These are phyloP conservation scores for Brettanomyces bruxellensis DNA, from an alignment of 805 yeast genomes.

Conservation along the genomic window DNA sequence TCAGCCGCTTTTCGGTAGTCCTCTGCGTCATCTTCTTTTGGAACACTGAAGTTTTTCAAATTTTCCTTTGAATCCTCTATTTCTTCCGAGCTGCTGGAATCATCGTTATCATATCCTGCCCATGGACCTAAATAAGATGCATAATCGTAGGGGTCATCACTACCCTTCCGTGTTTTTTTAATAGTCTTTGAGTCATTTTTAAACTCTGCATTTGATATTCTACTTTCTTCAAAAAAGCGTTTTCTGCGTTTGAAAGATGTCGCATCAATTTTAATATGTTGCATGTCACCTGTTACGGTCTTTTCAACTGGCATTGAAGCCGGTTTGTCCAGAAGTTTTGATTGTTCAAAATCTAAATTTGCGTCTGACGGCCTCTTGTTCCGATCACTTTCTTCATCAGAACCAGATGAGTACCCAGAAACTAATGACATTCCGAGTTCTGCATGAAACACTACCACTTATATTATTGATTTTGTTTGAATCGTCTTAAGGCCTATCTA, in stretches of 20 bases:
- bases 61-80: not conserved
- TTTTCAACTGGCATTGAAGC: constrained; percentile 1
- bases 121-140: constrained; percentile 50
- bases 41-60: too few species aligned
- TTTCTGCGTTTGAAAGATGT: constrained; percentile 33
- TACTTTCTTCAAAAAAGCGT: constrained; percentile 23
- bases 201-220: constrained; percentile 18
- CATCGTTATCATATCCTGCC: constrained; percentile 38
- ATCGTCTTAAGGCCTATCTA: too few species aligned
- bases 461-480: too few species aligned
- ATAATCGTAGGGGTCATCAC: constrained; percentile 27
- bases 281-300: constrained; percentile 17
- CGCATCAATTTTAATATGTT: constrained; percentile 29
- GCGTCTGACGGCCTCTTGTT: not conserved
- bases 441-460: not conserved
- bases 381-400: not conserved
- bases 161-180: constrained; percentile 28
- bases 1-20: not conserved
- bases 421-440: not conserved
- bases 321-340: not conserved
- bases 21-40: not conserved
- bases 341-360: too few species aligned
- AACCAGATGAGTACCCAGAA: not conserved
- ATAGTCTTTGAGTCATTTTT: constrained; percentile 18
- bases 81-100: constrained; percentile 8